A percentile compares a stretch with the other conserved stretches of the same genome.
These are phyloP conservation scores for Pseudocercospora eumusae DNA, from an alignment of 2,329 filamentous ascomycete species.

Conservation along the genomic window DNA sequence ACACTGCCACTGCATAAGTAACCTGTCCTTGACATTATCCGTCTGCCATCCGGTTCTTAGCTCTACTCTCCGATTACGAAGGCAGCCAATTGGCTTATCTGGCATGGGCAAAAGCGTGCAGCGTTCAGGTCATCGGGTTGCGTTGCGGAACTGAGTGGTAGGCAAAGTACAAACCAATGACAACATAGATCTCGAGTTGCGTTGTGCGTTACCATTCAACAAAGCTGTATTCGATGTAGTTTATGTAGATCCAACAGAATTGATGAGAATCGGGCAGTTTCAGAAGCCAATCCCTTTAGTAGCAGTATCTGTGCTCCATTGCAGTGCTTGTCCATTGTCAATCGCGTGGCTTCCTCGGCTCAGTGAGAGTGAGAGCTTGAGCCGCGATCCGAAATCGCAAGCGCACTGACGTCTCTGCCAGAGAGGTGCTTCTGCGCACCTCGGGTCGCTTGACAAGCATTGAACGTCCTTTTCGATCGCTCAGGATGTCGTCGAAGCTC, in stretches of 20 bases:
- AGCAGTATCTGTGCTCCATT: background rate
- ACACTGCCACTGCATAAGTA: conserved; percentile 33
- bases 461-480: background rate
- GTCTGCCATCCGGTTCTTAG: conserved; percentile 17
- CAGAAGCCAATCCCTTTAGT: background rate
- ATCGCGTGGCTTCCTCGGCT: conserved; percentile 13
- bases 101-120: conserved; percentile 30
- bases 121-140: conserved; percentile 19
- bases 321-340: background rate
- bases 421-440: background rate
- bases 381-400: conserved; percentile 17
- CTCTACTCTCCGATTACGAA: conserved; percentile 22
- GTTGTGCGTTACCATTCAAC: conserved; percentile 27
- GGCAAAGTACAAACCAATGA: conserved; percentile 23
- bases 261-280: conserved; percentile 20
- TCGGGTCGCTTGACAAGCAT: conserved; percentile 3
- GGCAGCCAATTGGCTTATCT: conserved; percentile 28
- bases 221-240: conserved; percentile 34
- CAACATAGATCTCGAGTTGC: conserved; percentile 28
- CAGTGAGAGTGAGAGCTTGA: conserved; percentile 13
- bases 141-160: conserved; percentile 23
- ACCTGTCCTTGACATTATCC: conserved; percentile 7
- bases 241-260: conserved; percentile 24
- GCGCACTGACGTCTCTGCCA: conserved; percentile 23
- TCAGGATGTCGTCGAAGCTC: conserved; percentile 48